Percentiles rank a stretch among this genome's conserved stretches.
Conservation (phyloP, 78 protist genomes). For the Dictyostelium brefeldianum region DNA sequence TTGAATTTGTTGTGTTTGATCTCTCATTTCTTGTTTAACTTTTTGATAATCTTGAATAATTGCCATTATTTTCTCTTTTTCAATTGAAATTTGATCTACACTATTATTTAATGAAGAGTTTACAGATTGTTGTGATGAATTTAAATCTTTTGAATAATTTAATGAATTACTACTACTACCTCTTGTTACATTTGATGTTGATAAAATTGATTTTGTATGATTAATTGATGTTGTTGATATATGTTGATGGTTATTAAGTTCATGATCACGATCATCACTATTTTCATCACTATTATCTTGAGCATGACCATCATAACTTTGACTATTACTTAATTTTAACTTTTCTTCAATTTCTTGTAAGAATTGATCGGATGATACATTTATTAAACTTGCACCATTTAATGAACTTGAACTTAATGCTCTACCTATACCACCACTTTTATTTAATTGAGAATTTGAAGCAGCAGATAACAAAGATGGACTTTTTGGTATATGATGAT, state of each 20-base stretch:
- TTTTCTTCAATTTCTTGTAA: conserved; percentile 9
- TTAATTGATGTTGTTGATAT: too few relatives aligned
- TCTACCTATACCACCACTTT: not conserved
- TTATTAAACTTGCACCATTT: not conserved
- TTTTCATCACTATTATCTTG: not conserved
- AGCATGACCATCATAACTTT: too few relatives aligned
- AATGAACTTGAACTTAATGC: not conserved
- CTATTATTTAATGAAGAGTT: not conserved
- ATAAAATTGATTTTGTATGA: not conserved
- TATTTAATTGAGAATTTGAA: not conserved
- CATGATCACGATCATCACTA: not conserved
- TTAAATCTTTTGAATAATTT: too few relatives aligned
- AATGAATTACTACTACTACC: too few relatives aligned
- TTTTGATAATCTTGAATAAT: conserved; percentile 46
- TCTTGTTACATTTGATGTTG: not conserved
- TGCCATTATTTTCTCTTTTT: conserved; percentile 42
- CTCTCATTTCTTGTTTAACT: conserved; percentile 37
- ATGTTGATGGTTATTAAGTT: too few relatives aligned
- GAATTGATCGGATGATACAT: not conserved
- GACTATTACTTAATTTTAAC: not conserved
- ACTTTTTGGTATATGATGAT: not conserved
- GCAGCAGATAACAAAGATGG: not conserved
- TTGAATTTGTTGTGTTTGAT: conserved; percentile 33
- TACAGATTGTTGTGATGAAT: too few relatives aligned
- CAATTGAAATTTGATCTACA: conserved; percentile 20